Evolutionary conservation across 257 asterid genomes (phyloP).

Genomic region (Mentha longifolia): DNA sequence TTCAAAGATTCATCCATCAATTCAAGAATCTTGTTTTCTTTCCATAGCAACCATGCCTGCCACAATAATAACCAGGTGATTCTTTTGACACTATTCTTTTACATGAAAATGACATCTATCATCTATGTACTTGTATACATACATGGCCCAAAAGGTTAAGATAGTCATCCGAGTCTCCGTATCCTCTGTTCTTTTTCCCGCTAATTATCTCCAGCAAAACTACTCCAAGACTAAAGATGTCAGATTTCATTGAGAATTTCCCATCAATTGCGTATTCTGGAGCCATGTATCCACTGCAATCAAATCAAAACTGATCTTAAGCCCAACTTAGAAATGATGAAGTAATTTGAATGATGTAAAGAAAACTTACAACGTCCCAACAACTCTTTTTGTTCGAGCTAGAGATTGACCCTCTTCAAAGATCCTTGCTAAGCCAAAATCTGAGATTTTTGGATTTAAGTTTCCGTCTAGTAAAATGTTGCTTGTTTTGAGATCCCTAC

Average conservation of each 20-base stretch:
- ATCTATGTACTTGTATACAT: neutral
- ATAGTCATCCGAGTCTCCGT: too few relatives aligned
- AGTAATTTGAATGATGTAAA: neutral
- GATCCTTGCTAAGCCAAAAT: conserved; percentile 54
- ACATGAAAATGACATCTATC: neutral
- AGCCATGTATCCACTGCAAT: conserved; percentile 27
- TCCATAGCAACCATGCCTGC: conserved; percentile 55
- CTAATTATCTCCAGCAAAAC: too few relatives aligned
- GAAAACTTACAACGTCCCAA: conserved; percentile 52
- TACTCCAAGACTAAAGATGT: neutral
- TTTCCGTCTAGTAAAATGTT: conserved; percentile 47
- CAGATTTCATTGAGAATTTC: neutral
- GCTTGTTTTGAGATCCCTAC: conserved; percentile 47
- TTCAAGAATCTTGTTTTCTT: conserved; percentile 33
- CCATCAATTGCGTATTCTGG: neutral
- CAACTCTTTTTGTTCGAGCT: conserved; percentile 43
- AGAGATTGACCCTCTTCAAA: conserved; percentile 37
- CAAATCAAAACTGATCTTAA: neutral
- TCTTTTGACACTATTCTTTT: neutral
- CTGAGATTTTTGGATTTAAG: conserved; percentile 49
- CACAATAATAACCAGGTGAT: neutral
- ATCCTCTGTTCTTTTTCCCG: too few relatives aligned
- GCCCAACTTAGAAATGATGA: neutral
- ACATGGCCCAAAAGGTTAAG: too few relatives aligned
- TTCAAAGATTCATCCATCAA: conserved; percentile 41